A percentile compares a stretch with the other conserved stretches of the same genome.
These are phyloP conservation scores for Fusarium torreyae DNA, from an alignment of 2,329 filamentous ascomycete genomes.

Conservation along the genomic window DNA sequence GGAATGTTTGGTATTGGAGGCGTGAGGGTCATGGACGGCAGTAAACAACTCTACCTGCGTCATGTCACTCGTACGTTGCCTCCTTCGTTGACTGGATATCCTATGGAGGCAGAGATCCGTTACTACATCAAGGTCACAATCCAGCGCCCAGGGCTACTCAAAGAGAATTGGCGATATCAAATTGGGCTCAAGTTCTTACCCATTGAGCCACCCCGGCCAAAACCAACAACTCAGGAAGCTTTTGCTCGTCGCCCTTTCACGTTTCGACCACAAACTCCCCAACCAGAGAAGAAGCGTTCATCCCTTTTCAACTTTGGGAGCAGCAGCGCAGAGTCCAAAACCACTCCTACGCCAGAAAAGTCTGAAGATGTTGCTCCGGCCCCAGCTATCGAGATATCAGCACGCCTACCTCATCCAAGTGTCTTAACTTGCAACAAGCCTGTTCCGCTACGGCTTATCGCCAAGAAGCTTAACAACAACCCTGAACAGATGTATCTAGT, in stretches of 20 bases:
- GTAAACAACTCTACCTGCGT: slow-evolving; percentile 71
- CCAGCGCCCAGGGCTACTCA: slow-evolving; percentile 88
- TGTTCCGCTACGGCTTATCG: slow-evolving; percentile 83
- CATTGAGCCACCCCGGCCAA: slow-evolving; percentile 86
- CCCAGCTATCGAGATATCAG: slow-evolving; percentile 82
- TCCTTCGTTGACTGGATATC: slow-evolving; percentile 89
- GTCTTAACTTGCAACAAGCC: slow-evolving; percentile 92
- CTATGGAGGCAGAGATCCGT: slow-evolving; percentile 87
- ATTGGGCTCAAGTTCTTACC: slow-evolving; percentile 88
- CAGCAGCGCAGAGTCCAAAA: slow-evolving; percentile 45
- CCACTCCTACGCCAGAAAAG: slow-evolving; percentile 43
- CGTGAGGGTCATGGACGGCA: slow-evolving; percentile 74
- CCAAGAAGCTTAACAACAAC: slow-evolving; percentile 81
- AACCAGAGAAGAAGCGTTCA: slow-evolving; percentile 66
- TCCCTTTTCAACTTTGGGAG: slow-evolving; percentile 69
- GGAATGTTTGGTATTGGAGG: slow-evolving; percentile 66
- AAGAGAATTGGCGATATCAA: slow-evolving; percentile 85
- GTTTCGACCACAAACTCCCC: slow-evolving; percentile 63
- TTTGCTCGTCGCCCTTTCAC: slow-evolving; percentile 82
- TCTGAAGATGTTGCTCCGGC: slow-evolving; percentile 55
- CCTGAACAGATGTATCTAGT: slow-evolving; percentile 81
- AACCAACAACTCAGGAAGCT: slow-evolving; percentile 79
- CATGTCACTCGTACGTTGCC: slow-evolving; percentile 92
- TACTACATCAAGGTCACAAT: slow-evolving; percentile 98
- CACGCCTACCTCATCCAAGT: slow-evolving; percentile 86